These are phyloP conservation scores for Thelephora aurantiotincta DNA, from an alignment of 768 basidiomycete genomes.

Conservation along the genomic window DNA sequence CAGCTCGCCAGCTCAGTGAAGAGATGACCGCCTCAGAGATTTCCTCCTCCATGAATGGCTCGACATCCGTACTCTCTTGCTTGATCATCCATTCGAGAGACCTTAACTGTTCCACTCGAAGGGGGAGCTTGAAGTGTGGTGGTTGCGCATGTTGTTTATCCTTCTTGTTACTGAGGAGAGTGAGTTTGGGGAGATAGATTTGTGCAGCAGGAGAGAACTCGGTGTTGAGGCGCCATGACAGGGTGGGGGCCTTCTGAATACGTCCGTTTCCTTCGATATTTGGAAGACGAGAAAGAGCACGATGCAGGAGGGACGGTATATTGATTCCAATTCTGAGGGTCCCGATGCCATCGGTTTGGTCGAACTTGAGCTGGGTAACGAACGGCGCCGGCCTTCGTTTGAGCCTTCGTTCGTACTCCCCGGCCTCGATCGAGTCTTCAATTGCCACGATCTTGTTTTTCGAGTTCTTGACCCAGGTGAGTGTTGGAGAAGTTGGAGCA, in stretches of 20 bases:
- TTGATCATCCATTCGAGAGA: constrained; percentile 88
- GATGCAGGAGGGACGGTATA: constrained; percentile 74
- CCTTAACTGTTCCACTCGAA: constrained; percentile 79
- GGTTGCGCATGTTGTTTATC: constrained; percentile 68
- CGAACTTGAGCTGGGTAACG: constrained; percentile 66
- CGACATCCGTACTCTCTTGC: constrained; percentile 49
- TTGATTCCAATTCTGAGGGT: constrained; percentile 79
- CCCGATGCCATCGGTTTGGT: constrained; percentile 41
- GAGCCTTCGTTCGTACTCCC: constrained; percentile 76
- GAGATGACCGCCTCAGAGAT: constrained; percentile 82
- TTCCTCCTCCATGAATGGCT: constrained; percentile 85
- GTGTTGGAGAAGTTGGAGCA: constrained; percentile 62
- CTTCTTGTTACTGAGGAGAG: constrained; percentile 57
- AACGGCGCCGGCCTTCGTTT: constrained; percentile 81
- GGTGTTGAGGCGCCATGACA: constrained; percentile 77
- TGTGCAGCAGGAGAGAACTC: constrained; percentile 56
- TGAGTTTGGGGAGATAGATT: constrained; percentile 47
- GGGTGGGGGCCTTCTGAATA: constrained; percentile 24
- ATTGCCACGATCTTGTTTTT: constrained; percentile 51
- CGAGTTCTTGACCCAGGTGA: constrained; percentile 56
- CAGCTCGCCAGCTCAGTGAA: constrained; percentile 87
- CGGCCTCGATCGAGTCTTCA: constrained; percentile 79
- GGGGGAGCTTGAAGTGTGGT: constrained; percentile 55
- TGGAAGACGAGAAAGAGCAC: constrained; percentile 72
- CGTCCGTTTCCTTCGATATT: constrained; percentile 15